Base-by-base conservation (phyloP, 306 rosid genomes). In the Fagus crenata region DNA sequence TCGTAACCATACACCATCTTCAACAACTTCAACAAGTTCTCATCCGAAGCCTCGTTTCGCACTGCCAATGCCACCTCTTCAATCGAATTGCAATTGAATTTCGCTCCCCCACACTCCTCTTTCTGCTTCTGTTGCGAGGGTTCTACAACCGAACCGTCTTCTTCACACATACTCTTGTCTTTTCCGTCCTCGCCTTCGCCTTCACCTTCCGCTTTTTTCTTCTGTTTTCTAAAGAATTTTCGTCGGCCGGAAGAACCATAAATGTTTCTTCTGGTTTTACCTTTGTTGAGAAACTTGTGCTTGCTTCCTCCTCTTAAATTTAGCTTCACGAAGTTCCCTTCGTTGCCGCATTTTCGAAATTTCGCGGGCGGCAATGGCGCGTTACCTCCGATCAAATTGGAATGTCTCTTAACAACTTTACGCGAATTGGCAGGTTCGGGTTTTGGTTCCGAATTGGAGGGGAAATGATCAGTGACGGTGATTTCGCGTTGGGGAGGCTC, bases 271-370 rank as follows among this genome's bases (percentile, higher is more conserved):
- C 86, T 86, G 76, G 73, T 79, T 67, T 72, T 83, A 2, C 84
- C 81, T 74, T 84, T 86, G 46, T 78, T 90, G 74, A 86, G 6
- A 73, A 89, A 90, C 85, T 85, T 94, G 61, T 76, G 86, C 56
- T 60, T 60, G 39, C 86, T 84, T 80, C 77, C 84, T 6, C 93
- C 81, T 61, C 60, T 89, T 85, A 92, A 0, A 75, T 90, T 88
- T 67, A 94, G 84, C 84, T 68, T 92, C 83, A 92, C 98, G 14
- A 89, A 94, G 84, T 94, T 94, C 4, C 96, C 97, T 63, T 90
- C 97, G 0, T 77, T 75, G 0, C 86, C 82, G 43, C 81, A 70
- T 68, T 83, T 83, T 59, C 88, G 82, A 14, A 83, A 49, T 83
- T 89, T 94, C 36, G 75, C 85, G 0, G 72, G 69, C 17, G 92